These are phyloP conservation scores for Nannizziopsis barbatae DNA, from an alignment of 2,329 filamentous ascomycete species.

Conservation along the genomic window DNA sequence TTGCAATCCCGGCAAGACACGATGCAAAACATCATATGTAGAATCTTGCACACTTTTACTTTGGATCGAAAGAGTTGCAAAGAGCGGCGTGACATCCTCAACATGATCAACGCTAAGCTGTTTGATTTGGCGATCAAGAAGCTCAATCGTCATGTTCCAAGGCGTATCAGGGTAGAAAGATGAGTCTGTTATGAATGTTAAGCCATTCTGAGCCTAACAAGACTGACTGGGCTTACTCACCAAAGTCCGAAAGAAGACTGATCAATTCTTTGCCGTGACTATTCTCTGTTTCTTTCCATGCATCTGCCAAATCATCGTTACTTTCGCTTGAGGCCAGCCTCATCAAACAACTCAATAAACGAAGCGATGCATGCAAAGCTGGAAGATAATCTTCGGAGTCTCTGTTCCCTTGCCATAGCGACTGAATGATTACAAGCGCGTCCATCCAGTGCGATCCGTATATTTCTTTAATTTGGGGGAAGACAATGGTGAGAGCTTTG, in stretches of 20 bases:
- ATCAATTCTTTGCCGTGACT: conserved; percentile 47
- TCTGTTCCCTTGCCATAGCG: conserved; percentile 45
- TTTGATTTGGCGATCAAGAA: conserved; percentile 58
- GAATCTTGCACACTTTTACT: conserved; percentile 66
- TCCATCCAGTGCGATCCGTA: conserved; percentile 83
- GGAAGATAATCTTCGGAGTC: conserved; percentile 45
- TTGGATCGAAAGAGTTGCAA: conserved; percentile 62
- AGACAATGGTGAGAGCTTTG: conserved; percentile 42
- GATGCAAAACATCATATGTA: conserved; percentile 69
- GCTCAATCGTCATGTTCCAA: conserved; percentile 60
- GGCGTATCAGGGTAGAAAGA: conserved; percentile 51
- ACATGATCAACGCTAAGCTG: conserved; percentile 53
- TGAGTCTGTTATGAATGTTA: conserved; percentile 27
- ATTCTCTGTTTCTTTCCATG: conserved; percentile 51
- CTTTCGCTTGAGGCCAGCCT: conserved; percentile 46
- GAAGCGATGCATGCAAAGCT: conserved; percentile 60
- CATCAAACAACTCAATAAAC: conserved; percentile 54
- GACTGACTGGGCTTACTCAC: conserved; percentile 20
- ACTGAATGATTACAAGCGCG: conserved; percentile 47
- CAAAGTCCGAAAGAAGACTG: conserved; percentile 31
- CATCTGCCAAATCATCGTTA: conserved; percentile 78
- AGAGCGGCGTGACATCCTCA: conserved; percentile 57
- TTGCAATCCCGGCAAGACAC: conserved; percentile 64
- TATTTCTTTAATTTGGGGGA: conserved; percentile 66
- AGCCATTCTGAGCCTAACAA: neutral